These are phyloP conservation scores for Olyra latifolia DNA, from an alignment of 176 grass and related monocot genomes.

Conservation along the genomic window DNA sequence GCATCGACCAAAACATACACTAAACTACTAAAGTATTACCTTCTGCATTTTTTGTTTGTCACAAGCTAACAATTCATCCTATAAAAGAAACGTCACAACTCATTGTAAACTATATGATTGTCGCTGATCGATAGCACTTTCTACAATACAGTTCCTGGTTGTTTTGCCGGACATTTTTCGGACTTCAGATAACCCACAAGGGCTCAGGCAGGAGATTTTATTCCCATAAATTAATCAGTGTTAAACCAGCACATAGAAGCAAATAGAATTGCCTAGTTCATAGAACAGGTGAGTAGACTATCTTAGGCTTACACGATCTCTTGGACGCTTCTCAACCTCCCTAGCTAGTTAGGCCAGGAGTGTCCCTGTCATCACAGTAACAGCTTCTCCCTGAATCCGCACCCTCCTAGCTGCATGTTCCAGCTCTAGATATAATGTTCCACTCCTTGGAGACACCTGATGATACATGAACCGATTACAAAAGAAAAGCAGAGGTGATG, in stretches of 20 bases:
- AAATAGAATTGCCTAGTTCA: background rate
- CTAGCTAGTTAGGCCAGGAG: background rate
- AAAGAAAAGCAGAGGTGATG: too few species aligned
- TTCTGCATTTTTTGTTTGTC: background rate
- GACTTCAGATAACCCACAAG: background rate
- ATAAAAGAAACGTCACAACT: background rate
- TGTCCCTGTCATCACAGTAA: too few species aligned
- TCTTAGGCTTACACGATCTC: too few species aligned
- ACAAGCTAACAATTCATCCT: background rate
- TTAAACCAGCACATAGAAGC: background rate
- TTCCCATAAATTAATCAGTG: background rate
- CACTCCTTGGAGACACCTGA: too few species aligned
- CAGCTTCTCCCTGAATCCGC: too few species aligned
- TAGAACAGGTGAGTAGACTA: too few species aligned
- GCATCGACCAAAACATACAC: too few species aligned
- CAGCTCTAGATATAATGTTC: too few species aligned
- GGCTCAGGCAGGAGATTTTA: background rate
- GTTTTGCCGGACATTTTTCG: background rate
- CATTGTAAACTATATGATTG: background rate
- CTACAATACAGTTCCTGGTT: background rate
- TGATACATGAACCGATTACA: too few species aligned
- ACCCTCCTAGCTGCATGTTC: too few species aligned
- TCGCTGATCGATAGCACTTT: background rate
- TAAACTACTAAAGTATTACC: too few species aligned
- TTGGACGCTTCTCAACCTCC: too few species aligned